Conservation (phyloP, 176 grass and related monocot species). For the Lolium perenne region DNA sequence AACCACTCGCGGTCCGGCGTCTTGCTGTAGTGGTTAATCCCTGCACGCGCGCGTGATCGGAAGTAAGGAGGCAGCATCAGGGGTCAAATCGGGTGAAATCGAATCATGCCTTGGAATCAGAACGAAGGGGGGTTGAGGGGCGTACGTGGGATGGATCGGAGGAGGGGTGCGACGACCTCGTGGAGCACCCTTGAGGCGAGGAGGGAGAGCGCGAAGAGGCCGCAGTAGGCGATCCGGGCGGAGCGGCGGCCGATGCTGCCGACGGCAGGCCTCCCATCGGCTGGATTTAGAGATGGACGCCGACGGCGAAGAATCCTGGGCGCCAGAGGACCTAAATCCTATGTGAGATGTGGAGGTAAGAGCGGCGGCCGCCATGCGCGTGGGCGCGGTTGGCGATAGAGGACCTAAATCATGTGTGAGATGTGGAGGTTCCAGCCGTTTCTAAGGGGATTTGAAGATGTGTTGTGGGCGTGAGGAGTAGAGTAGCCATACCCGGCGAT, state of each 20-base stretch:
- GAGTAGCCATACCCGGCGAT: no score
- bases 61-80: neutral
- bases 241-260: slow-evolving; percentile 97
- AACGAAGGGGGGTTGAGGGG: neutral
- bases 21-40: slow-evolving; percentile 98
- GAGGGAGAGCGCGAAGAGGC: slow-evolving; percentile 98
- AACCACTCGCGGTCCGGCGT: slow-evolving; percentile 99
- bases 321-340: no score
- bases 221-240: slow-evolving; percentile 98
- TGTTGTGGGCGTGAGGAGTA: no score
- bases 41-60: slow-evolving; percentile 25
- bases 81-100: neutral
- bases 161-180: slow-evolving; percentile 95
- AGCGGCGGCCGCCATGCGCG: no score
- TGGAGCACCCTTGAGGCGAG: slow-evolving; percentile 91
- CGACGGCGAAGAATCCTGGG: no score
- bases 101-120: neutral
- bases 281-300: no score
- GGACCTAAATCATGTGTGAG: no score
- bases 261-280: slow-evolving; percentile 49
- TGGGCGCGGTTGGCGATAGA: no score
- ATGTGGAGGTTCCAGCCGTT: no score
- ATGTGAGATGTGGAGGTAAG: no score
- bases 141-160: slow-evolving; percentile 85
- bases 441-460: no score